phyloP scores from a whole-genome alignment of 176 grass and related monocot species.

The Urochloa ruziziensis region DNA sequence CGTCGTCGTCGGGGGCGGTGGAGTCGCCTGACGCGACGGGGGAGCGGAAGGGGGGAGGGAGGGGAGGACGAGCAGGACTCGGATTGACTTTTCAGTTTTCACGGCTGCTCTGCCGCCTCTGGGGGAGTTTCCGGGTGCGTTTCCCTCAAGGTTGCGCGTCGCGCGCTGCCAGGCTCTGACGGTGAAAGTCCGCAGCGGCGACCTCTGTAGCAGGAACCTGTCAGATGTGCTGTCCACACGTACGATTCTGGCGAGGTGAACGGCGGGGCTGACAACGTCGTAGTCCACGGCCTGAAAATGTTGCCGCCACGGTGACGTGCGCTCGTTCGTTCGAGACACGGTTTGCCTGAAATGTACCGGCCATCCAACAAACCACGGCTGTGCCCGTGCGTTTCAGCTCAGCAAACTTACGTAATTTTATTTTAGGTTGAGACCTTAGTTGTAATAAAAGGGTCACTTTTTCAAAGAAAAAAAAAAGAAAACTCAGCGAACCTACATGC shows the following conservation, averaged over 20 bases:
- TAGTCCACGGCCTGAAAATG: background rate
- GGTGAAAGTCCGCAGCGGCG: background rate
- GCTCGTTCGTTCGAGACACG: background rate
- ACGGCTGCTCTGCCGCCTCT: background rate
- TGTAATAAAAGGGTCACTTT: too few relatives aligned
- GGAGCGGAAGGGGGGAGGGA: background rate
- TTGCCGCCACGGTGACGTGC: background rate
- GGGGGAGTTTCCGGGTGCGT: background rate
- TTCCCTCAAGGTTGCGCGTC: conserved; percentile 2
- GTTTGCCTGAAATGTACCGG: background rate
- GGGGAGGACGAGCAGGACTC: background rate
- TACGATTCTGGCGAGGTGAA: too few relatives aligned
- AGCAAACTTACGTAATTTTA: too few relatives aligned
- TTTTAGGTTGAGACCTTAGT: too few relatives aligned
- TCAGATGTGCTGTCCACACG: too few relatives aligned
- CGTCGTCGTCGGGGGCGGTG: conserved; percentile 13
- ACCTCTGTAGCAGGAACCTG: too few relatives aligned
- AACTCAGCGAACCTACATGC: too few relatives aligned
- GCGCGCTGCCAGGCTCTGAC: background rate
- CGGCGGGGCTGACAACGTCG: too few relatives aligned
- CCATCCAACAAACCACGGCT: background rate
- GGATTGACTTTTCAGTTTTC: conserved; percentile 17
- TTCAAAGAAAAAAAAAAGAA: too few relatives aligned
- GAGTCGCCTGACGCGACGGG: conserved; percentile 5
- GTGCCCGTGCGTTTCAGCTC: background rate